phyloP scores from a whole-genome alignment of 345 rosid species.

The Abelmoschus esculentus region DNA sequence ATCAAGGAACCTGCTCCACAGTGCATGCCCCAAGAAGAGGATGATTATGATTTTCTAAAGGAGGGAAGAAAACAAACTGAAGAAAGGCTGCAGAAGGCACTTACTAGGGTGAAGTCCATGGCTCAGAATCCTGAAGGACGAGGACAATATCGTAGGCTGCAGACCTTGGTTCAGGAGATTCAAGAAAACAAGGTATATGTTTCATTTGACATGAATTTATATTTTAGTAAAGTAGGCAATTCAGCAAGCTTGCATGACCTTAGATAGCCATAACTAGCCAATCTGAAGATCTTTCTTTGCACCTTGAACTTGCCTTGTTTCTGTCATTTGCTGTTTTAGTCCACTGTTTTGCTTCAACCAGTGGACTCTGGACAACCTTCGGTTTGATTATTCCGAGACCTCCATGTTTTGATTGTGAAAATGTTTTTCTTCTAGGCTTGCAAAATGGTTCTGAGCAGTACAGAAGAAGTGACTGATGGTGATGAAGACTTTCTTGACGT shows the following conservation, averaged over 20 bases:
- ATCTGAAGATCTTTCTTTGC: background rate
- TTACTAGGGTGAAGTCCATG: slow-evolving; percentile 89
- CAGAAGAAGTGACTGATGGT: slow-evolving; percentile 26
- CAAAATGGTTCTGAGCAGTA: slow-evolving; percentile 29
- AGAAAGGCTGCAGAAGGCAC: slow-evolving; percentile 76
- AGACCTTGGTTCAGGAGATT: slow-evolving; percentile 51
- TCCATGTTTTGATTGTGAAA: background rate
- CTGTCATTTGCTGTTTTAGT: background rate
- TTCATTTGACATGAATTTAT: background rate
- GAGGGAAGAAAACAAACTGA: slow-evolving; percentile 90
- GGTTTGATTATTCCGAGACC: background rate
- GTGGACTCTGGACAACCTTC: background rate
- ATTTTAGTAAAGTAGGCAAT: background rate
- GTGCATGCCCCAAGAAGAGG: slow-evolving; percentile 38
- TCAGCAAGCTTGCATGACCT: background rate
- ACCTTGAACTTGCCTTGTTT: background rate
- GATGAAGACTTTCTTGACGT: slow-evolving; percentile 45
- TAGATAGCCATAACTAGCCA: background rate
- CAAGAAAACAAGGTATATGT: slow-evolving; percentile 31
- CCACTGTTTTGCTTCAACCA: too few relatives aligned
- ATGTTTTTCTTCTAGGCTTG: slow-evolving; percentile 22
- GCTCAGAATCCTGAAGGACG: slow-evolving; percentile 79
- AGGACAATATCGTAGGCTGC: slow-evolving; percentile 79
- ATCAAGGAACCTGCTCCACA: slow-evolving; percentile 24
- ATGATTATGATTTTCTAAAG: slow-evolving; percentile 80